Evolutionary conservation across 2,329 filamentous ascomycete genomes (phyloP).

Genomic region (Colletotrichum karsti): DNA sequence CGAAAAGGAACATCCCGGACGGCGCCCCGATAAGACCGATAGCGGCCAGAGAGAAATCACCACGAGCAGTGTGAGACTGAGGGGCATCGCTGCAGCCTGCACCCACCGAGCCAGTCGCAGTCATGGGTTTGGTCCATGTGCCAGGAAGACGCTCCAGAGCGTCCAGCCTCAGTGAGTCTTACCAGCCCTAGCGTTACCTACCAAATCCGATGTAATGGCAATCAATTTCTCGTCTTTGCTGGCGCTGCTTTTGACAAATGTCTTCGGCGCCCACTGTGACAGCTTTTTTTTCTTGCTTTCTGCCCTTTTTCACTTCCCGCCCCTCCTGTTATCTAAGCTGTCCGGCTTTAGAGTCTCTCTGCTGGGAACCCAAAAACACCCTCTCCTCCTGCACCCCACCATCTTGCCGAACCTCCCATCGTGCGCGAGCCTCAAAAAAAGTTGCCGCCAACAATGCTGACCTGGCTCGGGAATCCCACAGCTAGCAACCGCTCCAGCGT

Average conservation of each 20-base stretch:
- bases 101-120: slow-evolving; percentile 30
- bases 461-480: slow-evolving; percentile 47
- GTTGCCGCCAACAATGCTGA: slow-evolving; percentile 47
- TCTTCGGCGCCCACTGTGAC: background rate
- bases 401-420: slow-evolving; percentile 7
- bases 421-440: slow-evolving; percentile 21
- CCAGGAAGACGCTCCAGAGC: slow-evolving; percentile 30
- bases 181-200: slow-evolving; percentile 24
- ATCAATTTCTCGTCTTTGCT: background rate
- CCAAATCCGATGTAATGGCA: slow-evolving; percentile 20
- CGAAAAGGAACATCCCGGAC: slow-evolving; percentile 21
- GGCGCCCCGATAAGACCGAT: slow-evolving; percentile 27
- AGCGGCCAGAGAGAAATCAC: slow-evolving; percentile 10
- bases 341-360: slow-evolving; percentile 5
- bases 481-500: slow-evolving; percentile 62
- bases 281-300: background rate
- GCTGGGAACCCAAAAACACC: slow-evolving; percentile 5
- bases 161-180: slow-evolving; percentile 30
- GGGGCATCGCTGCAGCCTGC: slow-evolving; percentile 26
- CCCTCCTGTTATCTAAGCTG: background rate
- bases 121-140: slow-evolving; percentile 34
- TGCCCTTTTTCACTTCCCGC: background rate
- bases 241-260: background rate
- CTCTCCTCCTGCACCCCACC: slow-evolving; percentile 14
- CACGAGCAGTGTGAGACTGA: slow-evolving; percentile 4